Conservation (phyloP, 2,329 filamentous ascomycete species). For the Simplicillium sp. region DNA sequence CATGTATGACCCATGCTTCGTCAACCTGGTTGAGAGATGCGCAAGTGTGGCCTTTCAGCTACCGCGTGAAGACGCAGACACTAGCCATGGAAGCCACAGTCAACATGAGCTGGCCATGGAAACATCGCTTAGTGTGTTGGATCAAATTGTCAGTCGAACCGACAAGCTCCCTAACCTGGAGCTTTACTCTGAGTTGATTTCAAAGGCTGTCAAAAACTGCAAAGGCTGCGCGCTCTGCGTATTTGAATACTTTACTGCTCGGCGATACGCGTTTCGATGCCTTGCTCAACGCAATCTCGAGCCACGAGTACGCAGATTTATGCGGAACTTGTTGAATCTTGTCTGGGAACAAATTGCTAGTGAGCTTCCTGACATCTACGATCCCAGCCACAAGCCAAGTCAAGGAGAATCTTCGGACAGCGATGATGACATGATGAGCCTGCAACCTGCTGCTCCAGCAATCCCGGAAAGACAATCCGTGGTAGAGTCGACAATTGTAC, state of each 20-base stretch:
- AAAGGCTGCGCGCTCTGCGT: conserved; percentile 47
- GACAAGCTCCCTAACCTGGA: conserved; percentile 59
- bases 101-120: conserved; percentile 41
- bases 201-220: conserved; percentile 38
- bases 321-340: conserved; percentile 39
- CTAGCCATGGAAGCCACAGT: neutral
- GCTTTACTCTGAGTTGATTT: conserved; percentile 38
- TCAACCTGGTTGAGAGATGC: conserved; percentile 54
- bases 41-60: conserved; percentile 42
- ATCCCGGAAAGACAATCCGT: no score
- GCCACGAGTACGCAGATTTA: conserved; percentile 40
- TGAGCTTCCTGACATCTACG: conserved; percentile 37
- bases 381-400: conserved; percentile 1
- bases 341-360: conserved; percentile 44
- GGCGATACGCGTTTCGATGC: conserved; percentile 50
- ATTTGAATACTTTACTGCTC: conserved; percentile 49
- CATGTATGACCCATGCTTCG: conserved; percentile 65
- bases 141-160: conserved; percentile 64
- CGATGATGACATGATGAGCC: conserved; percentile 1
- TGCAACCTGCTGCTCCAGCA: no score
- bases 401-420: conserved; percentile 1
- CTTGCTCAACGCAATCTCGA: conserved; percentile 56
- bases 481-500: conserved; percentile 19
- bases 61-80: conserved; percentile 20
- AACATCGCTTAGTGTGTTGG: conserved; percentile 55